These are phyloP conservation scores for Rhizomucor pusillus DNA, from an alignment of 371 early-diverging fungal species.

Conservation along the genomic window DNA sequence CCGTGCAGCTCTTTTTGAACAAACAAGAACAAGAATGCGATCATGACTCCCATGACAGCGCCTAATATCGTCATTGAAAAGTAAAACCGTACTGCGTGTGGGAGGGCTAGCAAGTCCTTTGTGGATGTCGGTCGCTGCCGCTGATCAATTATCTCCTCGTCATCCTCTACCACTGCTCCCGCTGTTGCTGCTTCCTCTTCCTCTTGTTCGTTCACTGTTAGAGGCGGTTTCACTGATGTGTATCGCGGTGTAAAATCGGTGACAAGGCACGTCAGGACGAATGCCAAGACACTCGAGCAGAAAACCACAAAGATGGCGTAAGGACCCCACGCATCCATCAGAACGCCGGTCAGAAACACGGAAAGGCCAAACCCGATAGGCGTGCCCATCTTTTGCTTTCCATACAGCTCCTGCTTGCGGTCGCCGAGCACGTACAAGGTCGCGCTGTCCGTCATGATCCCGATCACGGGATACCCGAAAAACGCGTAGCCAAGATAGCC, in stretches of 20 bases:
- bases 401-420: conserved; percentile 28
- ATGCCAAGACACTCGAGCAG: conserved; percentile 15
- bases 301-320: conserved; percentile 33
- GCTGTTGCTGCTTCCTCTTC: not conserved
- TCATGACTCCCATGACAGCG: conserved; percentile 19
- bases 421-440: conserved; percentile 26
- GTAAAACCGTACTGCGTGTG: conserved; percentile 22
- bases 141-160: not conserved
- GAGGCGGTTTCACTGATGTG: not conserved
- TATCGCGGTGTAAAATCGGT: conserved; percentile 13
- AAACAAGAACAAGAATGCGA: conserved; percentile 31
- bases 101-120: conserved; percentile 21
- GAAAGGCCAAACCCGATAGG: conserved; percentile 32
- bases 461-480: conserved; percentile 37
- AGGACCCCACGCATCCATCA: conserved; percentile 21
- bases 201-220: no score
- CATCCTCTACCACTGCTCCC: not conserved
- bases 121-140: conserved; percentile 16
- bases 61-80: conserved; percentile 24
- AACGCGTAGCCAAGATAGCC: conserved; percentile 37
- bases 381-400: conserved; percentile 30
- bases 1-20: conserved; percentile 31
- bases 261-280: conserved; percentile 14
- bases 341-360: conserved; percentile 30
- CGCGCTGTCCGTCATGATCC: conserved; percentile 24